Base-by-base conservation (phyloP, 805 yeast species). In the Candida dendrica region DNA sequence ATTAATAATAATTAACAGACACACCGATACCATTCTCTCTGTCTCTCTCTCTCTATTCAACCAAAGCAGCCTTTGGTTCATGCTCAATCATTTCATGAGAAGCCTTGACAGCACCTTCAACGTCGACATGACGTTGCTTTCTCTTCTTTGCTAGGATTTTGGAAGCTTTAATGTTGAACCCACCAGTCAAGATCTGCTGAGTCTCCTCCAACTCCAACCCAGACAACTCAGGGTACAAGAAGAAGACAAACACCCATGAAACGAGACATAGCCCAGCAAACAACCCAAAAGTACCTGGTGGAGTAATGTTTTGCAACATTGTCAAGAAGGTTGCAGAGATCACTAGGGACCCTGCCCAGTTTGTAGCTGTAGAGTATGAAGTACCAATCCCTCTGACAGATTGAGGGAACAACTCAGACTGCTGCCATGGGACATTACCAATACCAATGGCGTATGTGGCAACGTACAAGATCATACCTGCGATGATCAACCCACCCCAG, bases 401-500 rank as follows among this genome's bases (percentile, higher is more conserved):
- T 71, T 90, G 95, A 30, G 97, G 93, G 68, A 93, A 89, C 57
- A 91, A 69, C 65, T 91, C 98, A 43, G 91, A 84, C 59, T 93
- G 97, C 60, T 91, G 96, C 98, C 98, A 91, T 43, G 98, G 97
- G 42, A 88, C 93, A 62, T 91, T 90, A 66, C 98, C 98, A 51
- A 90, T 86, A 51, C 98, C 98, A 50, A 87, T 69, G 38, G 97
- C 96, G 60, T 90, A 91, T 41, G 83, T 79, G 3, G 95, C 96
- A 37, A 90, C 96, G 58, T 71, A 93, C 34, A 79, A 61, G 48
- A 91, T 87, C 86, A 90, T 89, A 41, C 88, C 81, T 32, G 89
- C 72, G 48, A 93, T 83, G 42, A 91, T 79, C 14, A 90, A 80
- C 47, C 85, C 77, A 17, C 96, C 95, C 96, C 97, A 90, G 3